Percentiles rank a stretch among this genome's conserved stretches.
phyloP scores from a whole-genome alignment of 2,329 filamentous ascomycete species.

The Aspergillus texensis region DNA sequence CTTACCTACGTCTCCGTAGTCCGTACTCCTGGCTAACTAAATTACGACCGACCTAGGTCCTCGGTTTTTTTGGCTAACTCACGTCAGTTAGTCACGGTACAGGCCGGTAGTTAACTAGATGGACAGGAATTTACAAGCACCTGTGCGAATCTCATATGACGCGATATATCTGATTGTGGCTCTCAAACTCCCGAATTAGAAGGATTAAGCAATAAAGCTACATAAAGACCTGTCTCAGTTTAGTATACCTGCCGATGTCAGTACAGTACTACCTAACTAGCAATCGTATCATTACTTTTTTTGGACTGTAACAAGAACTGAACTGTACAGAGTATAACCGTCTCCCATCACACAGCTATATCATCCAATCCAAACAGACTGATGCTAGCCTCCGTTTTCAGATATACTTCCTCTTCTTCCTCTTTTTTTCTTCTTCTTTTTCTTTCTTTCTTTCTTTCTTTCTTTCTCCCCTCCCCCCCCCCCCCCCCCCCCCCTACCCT shows the following conservation, averaged over 20 bases:
- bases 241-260: not conserved
- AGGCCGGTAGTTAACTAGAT: not conserved
- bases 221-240: not conserved
- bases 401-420: not conserved
- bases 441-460: too few relatives aligned
- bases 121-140: not conserved
- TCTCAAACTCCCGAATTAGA: not conserved
- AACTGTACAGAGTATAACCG: not conserved
- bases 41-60: slow-evolving; percentile 5
- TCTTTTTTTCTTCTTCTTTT: too few relatives aligned
- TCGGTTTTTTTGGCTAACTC: not conserved
- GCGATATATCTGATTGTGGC: not conserved
- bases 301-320: not conserved
- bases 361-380: not conserved
- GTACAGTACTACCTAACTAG: not conserved
- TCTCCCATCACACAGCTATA: not conserved
- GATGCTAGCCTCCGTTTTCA: not conserved
- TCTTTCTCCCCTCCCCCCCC: too few relatives aligned
- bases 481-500: too few relatives aligned
- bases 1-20: not conserved
- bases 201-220: not conserved
- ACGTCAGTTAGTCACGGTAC: not conserved
- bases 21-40: not conserved
- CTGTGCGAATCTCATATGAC: not conserved
- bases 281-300: not conserved